Evolutionary conservation across 2,329 filamentous ascomycete species (phyloP).

Genomic region (Fusarium nelsonii): DNA sequence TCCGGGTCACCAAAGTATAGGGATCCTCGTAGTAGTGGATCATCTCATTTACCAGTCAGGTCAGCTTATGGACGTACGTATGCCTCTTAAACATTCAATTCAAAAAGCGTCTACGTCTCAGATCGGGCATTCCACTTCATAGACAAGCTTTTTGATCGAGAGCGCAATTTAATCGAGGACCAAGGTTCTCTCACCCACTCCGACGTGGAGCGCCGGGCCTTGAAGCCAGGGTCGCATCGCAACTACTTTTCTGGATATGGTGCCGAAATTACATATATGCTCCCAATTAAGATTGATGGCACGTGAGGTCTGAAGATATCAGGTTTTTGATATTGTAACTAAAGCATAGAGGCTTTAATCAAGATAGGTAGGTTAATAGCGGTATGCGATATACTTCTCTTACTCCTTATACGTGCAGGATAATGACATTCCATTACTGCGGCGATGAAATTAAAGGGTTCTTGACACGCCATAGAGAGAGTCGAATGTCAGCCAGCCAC

Average conservation of each 20-base stretch:
- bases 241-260: constrained; percentile 30
- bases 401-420: constrained; percentile 1
- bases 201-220: constrained; percentile 3
- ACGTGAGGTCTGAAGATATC: constrained; percentile 15
- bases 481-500: constrained; percentile 24
- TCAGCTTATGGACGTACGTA: background rate
- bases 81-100: background rate
- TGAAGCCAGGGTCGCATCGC: constrained; percentile 24
- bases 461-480: constrained; percentile 1
- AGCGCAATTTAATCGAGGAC: background rate
- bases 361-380: constrained; percentile 1
- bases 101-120: constrained; percentile 8
- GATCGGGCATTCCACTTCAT: constrained; percentile 4
- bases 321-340: constrained; percentile 1
- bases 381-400: background rate
- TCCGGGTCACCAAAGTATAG: background rate
- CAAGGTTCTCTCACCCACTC: background rate
- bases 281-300: constrained; percentile 18
- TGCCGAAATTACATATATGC: constrained; percentile 36
- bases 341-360: constrained; percentile 8
- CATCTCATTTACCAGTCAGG: background rate
- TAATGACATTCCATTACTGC: constrained; percentile 32
- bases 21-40: constrained; percentile 2
- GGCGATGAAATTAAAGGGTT: constrained; percentile 31
- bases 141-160: constrained; percentile 23